phyloP scores from a whole-genome alignment of 768 basidiomycete species.

The Gloeophyllum trabeum region DNA sequence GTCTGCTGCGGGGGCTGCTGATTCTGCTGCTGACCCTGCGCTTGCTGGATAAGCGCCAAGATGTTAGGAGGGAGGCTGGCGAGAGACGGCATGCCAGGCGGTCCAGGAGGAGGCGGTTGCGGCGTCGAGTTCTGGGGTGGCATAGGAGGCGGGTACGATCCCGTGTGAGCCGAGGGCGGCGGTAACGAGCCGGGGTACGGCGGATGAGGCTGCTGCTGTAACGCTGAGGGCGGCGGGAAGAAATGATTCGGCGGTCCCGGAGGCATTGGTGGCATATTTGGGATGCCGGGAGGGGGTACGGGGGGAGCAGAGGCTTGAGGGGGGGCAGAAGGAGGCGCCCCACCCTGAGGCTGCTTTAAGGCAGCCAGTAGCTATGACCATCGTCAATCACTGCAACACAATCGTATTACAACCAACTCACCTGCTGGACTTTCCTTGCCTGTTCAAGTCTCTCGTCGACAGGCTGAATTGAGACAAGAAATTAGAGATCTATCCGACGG shows the following conservation, averaged over 20 bases:
- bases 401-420: no score
- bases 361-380: slow-evolving; percentile 67
- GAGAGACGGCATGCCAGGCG: no score
- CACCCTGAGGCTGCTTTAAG: slow-evolving; percentile 55
- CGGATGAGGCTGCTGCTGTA: background rate
- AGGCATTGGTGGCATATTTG: slow-evolving; percentile 15
- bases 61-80: slow-evolving; percentile 57
- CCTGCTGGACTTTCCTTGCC: slow-evolving; percentile 78
- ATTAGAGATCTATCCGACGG: background rate
- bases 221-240: background rate
- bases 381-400: no score
- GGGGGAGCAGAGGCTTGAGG: slow-evolving; percentile 9
- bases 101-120: no score
- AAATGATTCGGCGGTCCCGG: slow-evolving; percentile 19
- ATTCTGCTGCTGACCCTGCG: slow-evolving; percentile 14
- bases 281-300: slow-evolving; percentile 11
- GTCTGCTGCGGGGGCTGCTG: slow-evolving; percentile 23
- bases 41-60: slow-evolving; percentile 53
- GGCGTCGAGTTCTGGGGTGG: background rate
- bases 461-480: slow-evolving; percentile 20
- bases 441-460: slow-evolving; percentile 79
- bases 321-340: slow-evolving; percentile 10
- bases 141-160: slow-evolving; percentile 2
- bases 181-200: slow-evolving; percentile 6
- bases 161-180: slow-evolving; percentile 21